phyloP scores from a whole-genome alignment of 768 basidiomycete species.

The Arthromyces matolae region DNA sequence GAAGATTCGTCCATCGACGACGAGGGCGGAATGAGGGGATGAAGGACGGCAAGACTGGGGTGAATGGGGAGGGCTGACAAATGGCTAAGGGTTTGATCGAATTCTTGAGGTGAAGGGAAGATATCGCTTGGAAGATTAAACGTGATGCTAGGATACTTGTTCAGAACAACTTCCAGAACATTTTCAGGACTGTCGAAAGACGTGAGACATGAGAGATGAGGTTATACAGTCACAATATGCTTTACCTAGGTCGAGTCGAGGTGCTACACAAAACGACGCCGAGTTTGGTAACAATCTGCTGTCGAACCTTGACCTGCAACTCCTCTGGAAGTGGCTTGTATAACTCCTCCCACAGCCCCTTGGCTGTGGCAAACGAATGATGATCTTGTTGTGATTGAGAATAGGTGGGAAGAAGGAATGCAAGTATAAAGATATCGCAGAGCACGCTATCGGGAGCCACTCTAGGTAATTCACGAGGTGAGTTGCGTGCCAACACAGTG shows the following conservation, averaged over 20 bases:
- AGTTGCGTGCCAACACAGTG: slow-evolving; percentile 21
- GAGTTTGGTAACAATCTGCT: slow-evolving; percentile 39
- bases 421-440: slow-evolving; percentile 45
- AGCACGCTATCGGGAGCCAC: slow-evolving; percentile 25
- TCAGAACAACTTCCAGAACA: slow-evolving; percentile 35
- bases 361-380: slow-evolving; percentile 24
- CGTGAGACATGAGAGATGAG: neutral
- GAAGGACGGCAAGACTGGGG: slow-evolving; percentile 55
- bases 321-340: slow-evolving; percentile 19
- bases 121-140: slow-evolving; percentile 45
- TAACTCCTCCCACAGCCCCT: slow-evolving; percentile 35
- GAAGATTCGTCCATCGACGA: slow-evolving; percentile 17
- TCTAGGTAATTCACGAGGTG: slow-evolving; percentile 12
- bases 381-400: slow-evolving; percentile 17
- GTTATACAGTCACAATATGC: neutral
- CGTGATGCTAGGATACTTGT: slow-evolving; percentile 32
- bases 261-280: slow-evolving; percentile 40
- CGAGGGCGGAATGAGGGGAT: slow-evolving; percentile 53
- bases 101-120: slow-evolving; percentile 44
- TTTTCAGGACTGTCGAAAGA: slow-evolving; percentile 39
- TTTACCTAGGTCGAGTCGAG: slow-evolving; percentile 31
- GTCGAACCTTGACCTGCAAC: slow-evolving; percentile 23
- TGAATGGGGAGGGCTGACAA: slow-evolving; percentile 47
- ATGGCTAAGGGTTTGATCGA: slow-evolving; percentile 43
- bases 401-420: slow-evolving; percentile 42